A percentile compares a stretch with the other conserved stretches of the same genome.
Evolutionary conservation across 139 green algal species (phyloP).

Genomic region (Chlamydomonas sp.): DNA sequence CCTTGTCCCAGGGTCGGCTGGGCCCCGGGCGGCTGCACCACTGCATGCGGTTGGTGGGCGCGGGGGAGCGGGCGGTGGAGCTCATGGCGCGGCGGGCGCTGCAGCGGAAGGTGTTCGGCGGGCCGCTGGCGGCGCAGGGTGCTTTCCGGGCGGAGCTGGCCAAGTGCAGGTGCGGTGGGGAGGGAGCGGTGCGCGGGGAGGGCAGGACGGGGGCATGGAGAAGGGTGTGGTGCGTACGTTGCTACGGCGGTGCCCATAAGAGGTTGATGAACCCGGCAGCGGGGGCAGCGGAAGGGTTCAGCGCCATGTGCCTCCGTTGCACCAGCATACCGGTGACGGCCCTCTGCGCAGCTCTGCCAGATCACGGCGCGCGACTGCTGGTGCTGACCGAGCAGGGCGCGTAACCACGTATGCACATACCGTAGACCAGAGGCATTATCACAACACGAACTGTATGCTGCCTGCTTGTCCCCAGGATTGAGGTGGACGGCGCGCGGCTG

Average conservation of each 20-base stretch:
- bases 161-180: slow-evolving; percentile 26
- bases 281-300: too few species aligned
- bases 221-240: too few species aligned
- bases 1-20: slow-evolving; percentile 81
- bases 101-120: slow-evolving; percentile 74
- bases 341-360: too few species aligned
- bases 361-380: too few species aligned
- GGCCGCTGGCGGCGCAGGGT: slow-evolving; percentile 73
- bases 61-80: slow-evolving; percentile 84
- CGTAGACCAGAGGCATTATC: too few species aligned
- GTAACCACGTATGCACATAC: too few species aligned
- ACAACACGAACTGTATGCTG: background rate
- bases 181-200: background rate
- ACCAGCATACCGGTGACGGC: too few species aligned
- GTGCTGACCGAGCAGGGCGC: too few species aligned
- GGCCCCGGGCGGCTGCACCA: slow-evolving; percentile 98
- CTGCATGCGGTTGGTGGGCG: slow-evolving; percentile 96
- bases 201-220: too few species aligned
- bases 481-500: slow-evolving; percentile 53
- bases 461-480: slow-evolving; percentile 34
- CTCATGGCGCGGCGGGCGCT: slow-evolving; percentile 68
- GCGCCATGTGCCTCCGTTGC: too few species aligned
- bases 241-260: too few species aligned
- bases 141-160: slow-evolving; percentile 70
- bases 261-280: too few species aligned